Conservation (phyloP, 305 asterid genomes). For the Euphrasia arctica region DNA sequence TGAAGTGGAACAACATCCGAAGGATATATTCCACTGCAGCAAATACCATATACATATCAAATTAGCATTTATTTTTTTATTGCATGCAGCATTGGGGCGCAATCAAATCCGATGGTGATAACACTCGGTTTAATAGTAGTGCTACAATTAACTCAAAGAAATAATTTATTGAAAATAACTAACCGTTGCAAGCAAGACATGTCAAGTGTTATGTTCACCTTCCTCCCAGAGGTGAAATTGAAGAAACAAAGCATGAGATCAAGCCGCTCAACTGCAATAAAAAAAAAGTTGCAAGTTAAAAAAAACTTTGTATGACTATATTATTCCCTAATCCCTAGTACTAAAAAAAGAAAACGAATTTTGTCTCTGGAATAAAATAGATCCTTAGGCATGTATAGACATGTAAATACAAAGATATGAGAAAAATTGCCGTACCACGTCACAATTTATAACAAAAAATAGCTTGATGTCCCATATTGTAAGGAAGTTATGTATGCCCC, state of each 20-base stretch:
- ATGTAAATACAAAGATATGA: background rate
- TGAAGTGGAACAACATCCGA: constrained; percentile 62
- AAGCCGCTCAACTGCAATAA: constrained; percentile 67
- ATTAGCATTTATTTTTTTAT: background rate
- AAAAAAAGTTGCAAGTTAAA: constrained; percentile 17
- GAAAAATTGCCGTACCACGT: background rate
- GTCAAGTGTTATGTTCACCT: constrained; percentile 62
- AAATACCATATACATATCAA: constrained; percentile 29
- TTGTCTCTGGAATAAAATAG: background rate
- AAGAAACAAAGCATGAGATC: constrained; percentile 64
- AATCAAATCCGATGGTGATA: background rate
- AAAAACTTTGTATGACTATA: background rate
- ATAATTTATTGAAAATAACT: constrained; percentile 13
- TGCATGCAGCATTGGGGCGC: background rate
- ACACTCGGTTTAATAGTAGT: constrained; percentile 19
- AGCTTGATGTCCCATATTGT: background rate
- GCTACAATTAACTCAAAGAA: no score
- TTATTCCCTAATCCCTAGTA: background rate
- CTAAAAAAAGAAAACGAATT: background rate
- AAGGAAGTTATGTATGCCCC: background rate
- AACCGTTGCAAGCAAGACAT: constrained; percentile 86
- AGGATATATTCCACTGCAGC: constrained; percentile 85
- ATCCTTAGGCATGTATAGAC: background rate
- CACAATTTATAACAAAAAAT: background rate
- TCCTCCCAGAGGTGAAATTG: constrained; percentile 50